These are phyloP conservation scores for Geosmithia morbida DNA, from an alignment of 2,329 filamentous ascomycete genomes.

Conservation along the genomic window DNA sequence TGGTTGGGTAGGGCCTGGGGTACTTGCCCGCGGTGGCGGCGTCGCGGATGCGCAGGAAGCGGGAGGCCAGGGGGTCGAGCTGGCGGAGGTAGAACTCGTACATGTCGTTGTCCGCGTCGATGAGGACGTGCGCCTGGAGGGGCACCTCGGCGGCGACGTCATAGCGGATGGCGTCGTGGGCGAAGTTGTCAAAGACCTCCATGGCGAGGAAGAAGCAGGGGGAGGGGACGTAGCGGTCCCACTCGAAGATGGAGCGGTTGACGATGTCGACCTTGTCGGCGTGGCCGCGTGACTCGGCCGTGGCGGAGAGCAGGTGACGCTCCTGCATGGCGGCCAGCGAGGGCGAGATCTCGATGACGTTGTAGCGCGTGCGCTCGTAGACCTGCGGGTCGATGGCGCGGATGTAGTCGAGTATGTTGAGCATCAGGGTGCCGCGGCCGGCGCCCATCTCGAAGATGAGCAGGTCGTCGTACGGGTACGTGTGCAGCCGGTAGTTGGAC, in stretches of 20 bases:
- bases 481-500: slow-evolving; percentile 86
- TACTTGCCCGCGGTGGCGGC: slow-evolving; percentile 54
- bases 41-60: slow-evolving; percentile 74
- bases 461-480: slow-evolving; percentile 91
- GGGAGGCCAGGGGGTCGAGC: slow-evolving; percentile 68
- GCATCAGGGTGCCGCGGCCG: slow-evolving; percentile 93
- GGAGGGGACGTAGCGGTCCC: slow-evolving; percentile 72
- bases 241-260: slow-evolving; percentile 91
- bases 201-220: slow-evolving; percentile 97
- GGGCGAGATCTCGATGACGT: slow-evolving; percentile 88
- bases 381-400: slow-evolving; percentile 79
- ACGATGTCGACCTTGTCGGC: slow-evolving; percentile 81
- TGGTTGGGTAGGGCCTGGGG: slow-evolving; percentile 43
- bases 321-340: slow-evolving; percentile 67
- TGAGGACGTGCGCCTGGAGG: slow-evolving; percentile 76
- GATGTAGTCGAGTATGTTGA: slow-evolving; percentile 95
- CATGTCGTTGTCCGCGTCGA: slow-evolving; percentile 77
- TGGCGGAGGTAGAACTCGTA: slow-evolving; percentile 80
- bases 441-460: slow-evolving; percentile 99
- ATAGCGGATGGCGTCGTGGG: slow-evolving; percentile 89
- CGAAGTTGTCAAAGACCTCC: slow-evolving; percentile 98
- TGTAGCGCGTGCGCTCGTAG: slow-evolving; percentile 85
- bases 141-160: slow-evolving; percentile 62
- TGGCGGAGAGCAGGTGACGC: slow-evolving; percentile 51
- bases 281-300: slow-evolving; percentile 56